phyloP scores from a whole-genome alignment of 148 eudicot genomes.

The Rhododendron molle region DNA sequence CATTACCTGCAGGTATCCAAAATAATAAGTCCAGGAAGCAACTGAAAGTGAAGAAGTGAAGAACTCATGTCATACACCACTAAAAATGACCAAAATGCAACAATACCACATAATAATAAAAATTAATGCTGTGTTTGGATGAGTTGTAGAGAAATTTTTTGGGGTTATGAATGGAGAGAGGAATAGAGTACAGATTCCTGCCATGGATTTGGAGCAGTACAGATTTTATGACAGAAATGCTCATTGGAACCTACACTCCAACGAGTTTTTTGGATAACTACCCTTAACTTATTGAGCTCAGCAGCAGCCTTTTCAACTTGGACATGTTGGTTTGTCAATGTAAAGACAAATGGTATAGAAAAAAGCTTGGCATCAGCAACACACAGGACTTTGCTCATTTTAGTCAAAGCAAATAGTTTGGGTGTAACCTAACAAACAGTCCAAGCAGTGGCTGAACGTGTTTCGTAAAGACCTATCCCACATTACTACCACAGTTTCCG shows the following conservation, averaged over 20 bases:
- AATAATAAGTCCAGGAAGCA: neutral
- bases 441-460: neutral
- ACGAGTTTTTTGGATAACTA: neutral
- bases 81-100: neutral
- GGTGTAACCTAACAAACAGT: neutral
- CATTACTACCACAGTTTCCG: neutral
- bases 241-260: neutral
- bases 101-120: neutral
- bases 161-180: no score
- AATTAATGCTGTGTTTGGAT: no score
- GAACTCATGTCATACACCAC: neutral
- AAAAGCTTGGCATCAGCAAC: neutral
- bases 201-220: neutral
- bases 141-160: no score
- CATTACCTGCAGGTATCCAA: conserved; percentile 52
- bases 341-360: neutral
- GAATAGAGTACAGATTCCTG: no score
- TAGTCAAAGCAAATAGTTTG: neutral
- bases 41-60: neutral
- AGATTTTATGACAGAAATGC: no score
- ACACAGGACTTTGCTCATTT: neutral
- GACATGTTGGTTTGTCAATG: neutral
- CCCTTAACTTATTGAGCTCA: neutral
- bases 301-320: neutral
- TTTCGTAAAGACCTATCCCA: neutral